These are phyloP conservation scores for Chrysoporthe cubensis DNA, from an alignment of 2,329 filamentous ascomycete genomes.

Conservation along the genomic window DNA sequence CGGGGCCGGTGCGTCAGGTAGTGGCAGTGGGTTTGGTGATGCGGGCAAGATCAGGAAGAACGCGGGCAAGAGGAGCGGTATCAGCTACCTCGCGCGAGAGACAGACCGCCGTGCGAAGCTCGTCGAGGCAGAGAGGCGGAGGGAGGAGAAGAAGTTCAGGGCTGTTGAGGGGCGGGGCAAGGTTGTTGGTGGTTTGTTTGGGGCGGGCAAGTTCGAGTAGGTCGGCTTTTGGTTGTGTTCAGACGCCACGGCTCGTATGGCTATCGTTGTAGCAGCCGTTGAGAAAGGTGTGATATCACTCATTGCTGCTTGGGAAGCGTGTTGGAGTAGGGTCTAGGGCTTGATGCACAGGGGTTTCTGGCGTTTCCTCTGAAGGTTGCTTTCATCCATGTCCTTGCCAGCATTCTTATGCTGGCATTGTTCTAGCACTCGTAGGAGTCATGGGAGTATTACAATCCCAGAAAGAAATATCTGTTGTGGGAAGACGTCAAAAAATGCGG, in stretches of 20 bases:
- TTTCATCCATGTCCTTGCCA: background rate
- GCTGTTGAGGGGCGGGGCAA: slow-evolving; percentile 61
- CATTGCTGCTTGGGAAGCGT: background rate
- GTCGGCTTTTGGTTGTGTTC: background rate
- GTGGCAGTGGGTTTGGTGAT: slow-evolving; percentile 36
- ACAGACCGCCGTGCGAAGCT: slow-evolving; percentile 59
- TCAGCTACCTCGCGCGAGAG: slow-evolving; percentile 64
- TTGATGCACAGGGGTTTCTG: background rate
- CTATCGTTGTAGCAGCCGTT: background rate
- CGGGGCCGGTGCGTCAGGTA: background rate
- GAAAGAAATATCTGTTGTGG: background rate
- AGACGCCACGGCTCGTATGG: background rate
- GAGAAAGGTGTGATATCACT: background rate
- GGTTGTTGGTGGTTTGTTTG: slow-evolving; percentile 62
- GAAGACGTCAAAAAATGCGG: background rate
- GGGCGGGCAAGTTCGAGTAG: slow-evolving; percentile 58
- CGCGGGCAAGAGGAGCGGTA: slow-evolving; percentile 62
- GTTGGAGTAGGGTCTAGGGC: background rate
- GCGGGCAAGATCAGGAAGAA: slow-evolving; percentile 62
- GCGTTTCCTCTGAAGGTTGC: background rate
- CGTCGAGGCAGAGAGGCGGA: slow-evolving; percentile 59
- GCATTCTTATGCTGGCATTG: background rate
- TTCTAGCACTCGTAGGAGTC: background rate
- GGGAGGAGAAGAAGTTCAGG: slow-evolving; percentile 61
- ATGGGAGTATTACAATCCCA: background rate